Evolutionary conservation across 2,329 filamentous ascomycete genomes (phyloP).

Genomic region (Claviceps capensis): DNA sequence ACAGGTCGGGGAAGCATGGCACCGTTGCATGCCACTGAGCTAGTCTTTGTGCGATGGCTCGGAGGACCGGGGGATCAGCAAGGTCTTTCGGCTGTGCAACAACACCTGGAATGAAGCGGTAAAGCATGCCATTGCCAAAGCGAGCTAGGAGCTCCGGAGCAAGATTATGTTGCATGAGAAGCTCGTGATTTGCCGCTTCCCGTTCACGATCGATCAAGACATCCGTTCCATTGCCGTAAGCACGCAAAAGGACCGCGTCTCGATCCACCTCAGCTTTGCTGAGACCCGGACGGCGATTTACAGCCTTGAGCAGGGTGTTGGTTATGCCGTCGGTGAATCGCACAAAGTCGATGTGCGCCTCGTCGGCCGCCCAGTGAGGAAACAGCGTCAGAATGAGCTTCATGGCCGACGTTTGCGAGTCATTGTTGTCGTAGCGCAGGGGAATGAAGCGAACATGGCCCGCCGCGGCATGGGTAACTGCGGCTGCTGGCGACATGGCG

Average conservation of each 20-base stretch:
- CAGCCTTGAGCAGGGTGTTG: constrained; percentile 76
- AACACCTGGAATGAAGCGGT: constrained; percentile 73
- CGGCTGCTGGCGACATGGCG: constrained; percentile 21
- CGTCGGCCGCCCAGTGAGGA: constrained; percentile 66
- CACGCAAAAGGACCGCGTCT: constrained; percentile 77
- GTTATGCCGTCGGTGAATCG: constrained; percentile 97
- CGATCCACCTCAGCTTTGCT: constrained; percentile 63
- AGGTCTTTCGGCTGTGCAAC: constrained; percentile 73
- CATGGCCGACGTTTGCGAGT: constrained; percentile 67
- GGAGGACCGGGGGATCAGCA: constrained; percentile 60
- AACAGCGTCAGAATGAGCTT: constrained; percentile 65
- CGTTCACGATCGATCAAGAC: constrained; percentile 92
- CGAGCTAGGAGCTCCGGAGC: constrained; percentile 79
- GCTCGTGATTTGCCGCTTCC: constrained; percentile 65
- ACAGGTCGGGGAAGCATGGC: constrained; percentile 36
- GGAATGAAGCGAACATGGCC: constrained; percentile 51
- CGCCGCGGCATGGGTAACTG: constrained; percentile 19
- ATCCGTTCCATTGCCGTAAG: constrained; percentile 89
- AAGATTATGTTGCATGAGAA: constrained; percentile 70
- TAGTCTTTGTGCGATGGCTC: constrained; percentile 68
- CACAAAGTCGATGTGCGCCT: constrained; percentile 68
- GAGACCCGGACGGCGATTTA: constrained; percentile 52
- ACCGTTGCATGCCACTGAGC: constrained; percentile 84
- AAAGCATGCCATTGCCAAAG: constrained; percentile 92
- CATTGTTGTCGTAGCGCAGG: constrained; percentile 61